Evolutionary conservation across 1,139 yeast species (phyloP).

Genomic region (Tardiomyces depauwii): DNA sequence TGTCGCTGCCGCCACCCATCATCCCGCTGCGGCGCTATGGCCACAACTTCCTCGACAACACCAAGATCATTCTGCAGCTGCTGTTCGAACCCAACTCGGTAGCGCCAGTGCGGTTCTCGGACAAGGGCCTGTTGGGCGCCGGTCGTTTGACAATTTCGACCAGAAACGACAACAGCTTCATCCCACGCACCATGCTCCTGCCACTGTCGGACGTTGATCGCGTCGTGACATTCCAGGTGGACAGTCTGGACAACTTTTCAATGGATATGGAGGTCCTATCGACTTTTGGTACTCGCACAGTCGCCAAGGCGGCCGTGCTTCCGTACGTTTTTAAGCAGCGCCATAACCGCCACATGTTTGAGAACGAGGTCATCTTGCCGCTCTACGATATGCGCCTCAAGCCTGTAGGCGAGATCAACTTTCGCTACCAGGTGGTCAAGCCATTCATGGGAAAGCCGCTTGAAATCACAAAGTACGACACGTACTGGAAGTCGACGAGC

Average conservation of each 20-base stretch:
- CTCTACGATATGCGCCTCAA: slow-evolving; percentile 72
- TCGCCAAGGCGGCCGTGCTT: slow-evolving; percentile 79
- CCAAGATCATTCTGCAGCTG: slow-evolving; percentile 67
- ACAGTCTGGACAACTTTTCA: slow-evolving; percentile 61
- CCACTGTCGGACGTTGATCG: slow-evolving; percentile 69
- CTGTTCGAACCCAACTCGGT: slow-evolving; percentile 45
- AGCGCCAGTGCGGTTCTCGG: slow-evolving; percentile 25
- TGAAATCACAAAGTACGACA: slow-evolving; percentile 87
- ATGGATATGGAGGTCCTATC: slow-evolving; percentile 91
- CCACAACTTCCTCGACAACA: slow-evolving; percentile 73
- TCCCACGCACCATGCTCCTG: slow-evolving; percentile 73
- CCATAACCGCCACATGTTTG: slow-evolving; percentile 1
- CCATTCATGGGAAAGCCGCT: slow-evolving; percentile 83
- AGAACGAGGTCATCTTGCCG: slow-evolving; percentile 41
- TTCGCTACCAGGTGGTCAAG: slow-evolving; percentile 71
- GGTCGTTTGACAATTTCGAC: slow-evolving; percentile 70
- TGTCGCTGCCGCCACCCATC: slow-evolving; percentile 90
- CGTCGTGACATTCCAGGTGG: slow-evolving; percentile 77
- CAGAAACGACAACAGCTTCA: slow-evolving; percentile 38
- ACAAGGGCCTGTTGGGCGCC: slow-evolving; percentile 28
- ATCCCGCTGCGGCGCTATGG: slow-evolving; percentile 90
- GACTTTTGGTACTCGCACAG: slow-evolving; percentile 82
- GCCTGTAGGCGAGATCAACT: slow-evolving; percentile 69
- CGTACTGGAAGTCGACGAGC: slow-evolving; percentile 89
- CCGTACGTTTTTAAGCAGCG: slow-evolving; percentile 36